Conservation (phyloP, 257 asterid species). For the Solanum arcanum region DNA sequence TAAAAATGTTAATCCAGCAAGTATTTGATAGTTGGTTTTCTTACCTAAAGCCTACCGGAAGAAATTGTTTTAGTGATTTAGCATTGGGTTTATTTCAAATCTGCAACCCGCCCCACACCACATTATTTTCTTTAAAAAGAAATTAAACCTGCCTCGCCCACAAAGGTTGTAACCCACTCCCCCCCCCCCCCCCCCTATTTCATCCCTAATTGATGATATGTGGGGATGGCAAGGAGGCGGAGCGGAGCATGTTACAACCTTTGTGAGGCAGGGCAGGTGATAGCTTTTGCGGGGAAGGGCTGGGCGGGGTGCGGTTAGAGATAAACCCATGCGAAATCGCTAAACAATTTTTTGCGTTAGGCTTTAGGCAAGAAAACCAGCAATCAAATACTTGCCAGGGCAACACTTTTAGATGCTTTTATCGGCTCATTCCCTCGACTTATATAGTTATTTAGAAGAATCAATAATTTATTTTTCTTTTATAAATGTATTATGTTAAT, state of each 20-base stretch:
- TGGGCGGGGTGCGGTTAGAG: neutral
- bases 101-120: neutral
- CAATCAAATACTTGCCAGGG: neutral
- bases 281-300: neutral
- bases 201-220: neutral
- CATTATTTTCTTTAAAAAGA: neutral
- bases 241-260: accelerated
- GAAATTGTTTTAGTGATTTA: neutral
- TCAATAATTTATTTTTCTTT: neutral
- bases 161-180: neutral
- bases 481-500: neutral
- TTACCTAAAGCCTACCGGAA: neutral
- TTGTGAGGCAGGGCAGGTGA: neutral
- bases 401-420: neutral
- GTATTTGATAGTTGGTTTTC: neutral
- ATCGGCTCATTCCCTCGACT: neutral
- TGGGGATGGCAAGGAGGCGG: neutral
- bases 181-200: accelerated
- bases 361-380: neutral
- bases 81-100: neutral
- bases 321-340: neutral
- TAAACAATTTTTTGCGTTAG: neutral
- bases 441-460: neutral
- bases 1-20: neutral
- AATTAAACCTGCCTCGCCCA: neutral